phyloP scores from a whole-genome alignment of 202 grass and related monocot genomes.

The Bolboschoenoplectus hybrid region DNA sequence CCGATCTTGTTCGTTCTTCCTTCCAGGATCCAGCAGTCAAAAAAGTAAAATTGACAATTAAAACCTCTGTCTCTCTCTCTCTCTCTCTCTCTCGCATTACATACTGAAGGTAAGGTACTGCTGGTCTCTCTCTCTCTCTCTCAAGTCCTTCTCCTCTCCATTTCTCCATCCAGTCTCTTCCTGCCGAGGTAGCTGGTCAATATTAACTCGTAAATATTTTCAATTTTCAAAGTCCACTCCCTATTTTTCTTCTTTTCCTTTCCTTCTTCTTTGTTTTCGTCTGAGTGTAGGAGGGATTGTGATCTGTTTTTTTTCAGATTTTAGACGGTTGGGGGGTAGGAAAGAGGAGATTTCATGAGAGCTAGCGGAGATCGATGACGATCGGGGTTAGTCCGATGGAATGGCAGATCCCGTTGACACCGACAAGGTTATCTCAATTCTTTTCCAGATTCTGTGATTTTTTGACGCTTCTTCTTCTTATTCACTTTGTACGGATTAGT shows the following conservation, averaged over 20 bases:
- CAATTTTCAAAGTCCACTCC: conserved; percentile 16
- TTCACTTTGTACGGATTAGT: neutral
- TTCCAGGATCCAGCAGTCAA: too few species aligned
- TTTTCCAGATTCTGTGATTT: neutral
- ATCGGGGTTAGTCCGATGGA: conserved; percentile 59
- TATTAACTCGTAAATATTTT: conserved; percentile 28
- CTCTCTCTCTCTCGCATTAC: too few species aligned
- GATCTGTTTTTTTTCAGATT: neutral
- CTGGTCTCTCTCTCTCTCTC: neutral
- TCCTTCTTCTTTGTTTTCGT: conserved; percentile 2
- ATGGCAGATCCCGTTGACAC: conserved; percentile 94
- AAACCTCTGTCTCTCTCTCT: too few species aligned
- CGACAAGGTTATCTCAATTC: conserved; percentile 59
- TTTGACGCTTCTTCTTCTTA: neutral
- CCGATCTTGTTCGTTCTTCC: neutral
- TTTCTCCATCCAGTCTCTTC: neutral
- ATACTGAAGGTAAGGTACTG: too few species aligned
- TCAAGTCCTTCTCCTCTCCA: conserved; percentile 7
- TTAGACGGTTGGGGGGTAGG: neutral
- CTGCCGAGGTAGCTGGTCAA: neutral
- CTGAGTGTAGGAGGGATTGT: neutral
- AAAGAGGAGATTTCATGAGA: conserved; percentile 51
- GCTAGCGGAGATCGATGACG: conserved; percentile 61
- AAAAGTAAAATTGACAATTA: neutral
- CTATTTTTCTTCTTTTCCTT: neutral